Evolutionary conservation across 2,329 filamentous ascomycete genomes (phyloP).

Genomic region (Pseudofabraea citricarpa): DNA sequence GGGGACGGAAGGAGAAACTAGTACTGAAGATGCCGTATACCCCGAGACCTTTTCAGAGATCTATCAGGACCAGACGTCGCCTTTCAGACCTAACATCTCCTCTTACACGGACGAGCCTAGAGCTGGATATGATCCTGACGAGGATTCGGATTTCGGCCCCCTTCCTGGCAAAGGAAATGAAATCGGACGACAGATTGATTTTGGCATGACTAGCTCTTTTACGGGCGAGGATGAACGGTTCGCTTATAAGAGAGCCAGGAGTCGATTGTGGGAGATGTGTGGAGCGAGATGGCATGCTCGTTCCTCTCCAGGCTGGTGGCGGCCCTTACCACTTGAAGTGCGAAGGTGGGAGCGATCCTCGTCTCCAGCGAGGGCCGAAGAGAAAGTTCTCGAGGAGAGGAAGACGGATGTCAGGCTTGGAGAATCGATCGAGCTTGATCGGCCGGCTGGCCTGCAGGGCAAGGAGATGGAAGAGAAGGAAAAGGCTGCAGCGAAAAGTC

Average conservation of each 20-base stretch:
- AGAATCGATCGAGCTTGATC: slow-evolving; percentile 35
- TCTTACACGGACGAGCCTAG: slow-evolving; percentile 48
- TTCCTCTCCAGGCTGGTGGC: slow-evolving; percentile 59
- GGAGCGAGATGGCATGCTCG: slow-evolving; percentile 66
- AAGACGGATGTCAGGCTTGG: slow-evolving; percentile 36
- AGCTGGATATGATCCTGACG: slow-evolving; percentile 48
- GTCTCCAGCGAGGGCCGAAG: neutral
- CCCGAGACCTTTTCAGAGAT: slow-evolving; percentile 68
- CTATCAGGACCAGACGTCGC: slow-evolving; percentile 71
- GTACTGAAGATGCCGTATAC: slow-evolving; percentile 48
- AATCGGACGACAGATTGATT: slow-evolving; percentile 47
- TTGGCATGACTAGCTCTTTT: slow-evolving; percentile 61
- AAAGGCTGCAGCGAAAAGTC: slow-evolving; percentile 13
- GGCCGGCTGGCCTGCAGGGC: slow-evolving; percentile 35
- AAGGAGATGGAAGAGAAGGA: slow-evolving; percentile 18
- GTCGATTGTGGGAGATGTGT: slow-evolving; percentile 80
- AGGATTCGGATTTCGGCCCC: slow-evolving; percentile 49
- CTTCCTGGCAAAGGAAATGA: slow-evolving; percentile 27
- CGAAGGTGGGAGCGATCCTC: slow-evolving; percentile 58
- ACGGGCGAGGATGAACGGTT: slow-evolving; percentile 80
- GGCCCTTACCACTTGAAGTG: slow-evolving; percentile 57
- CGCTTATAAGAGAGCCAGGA: slow-evolving; percentile 72
- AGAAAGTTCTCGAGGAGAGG: slow-evolving; percentile 2
- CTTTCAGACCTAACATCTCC: slow-evolving; percentile 75
- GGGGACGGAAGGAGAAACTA: slow-evolving; percentile 16